Evolutionary conservation across 345 rosid genomes (phyloP).

Genomic region (Eucalyptus dawsonii): DNA sequence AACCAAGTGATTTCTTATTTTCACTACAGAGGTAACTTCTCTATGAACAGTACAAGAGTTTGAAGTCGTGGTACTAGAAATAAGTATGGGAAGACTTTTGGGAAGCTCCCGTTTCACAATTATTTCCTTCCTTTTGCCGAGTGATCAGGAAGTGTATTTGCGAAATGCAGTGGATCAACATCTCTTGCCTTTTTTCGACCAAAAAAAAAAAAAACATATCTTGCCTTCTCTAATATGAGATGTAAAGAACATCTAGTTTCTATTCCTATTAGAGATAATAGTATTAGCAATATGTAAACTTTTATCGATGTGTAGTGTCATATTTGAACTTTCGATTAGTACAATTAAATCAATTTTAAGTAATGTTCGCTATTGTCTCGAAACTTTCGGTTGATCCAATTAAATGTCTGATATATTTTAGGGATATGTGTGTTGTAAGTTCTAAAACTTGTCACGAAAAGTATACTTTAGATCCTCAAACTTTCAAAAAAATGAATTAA

Average conservation of each 20-base stretch:
- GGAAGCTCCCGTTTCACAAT: background rate
- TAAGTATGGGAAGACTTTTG: background rate
- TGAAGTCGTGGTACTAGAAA: background rate
- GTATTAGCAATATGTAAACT: background rate
- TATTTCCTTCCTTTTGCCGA: background rate
- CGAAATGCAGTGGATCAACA: background rate
- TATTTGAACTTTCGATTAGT: fast-evolving
- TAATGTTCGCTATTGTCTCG: fast-evolving
- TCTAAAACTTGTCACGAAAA: no score
- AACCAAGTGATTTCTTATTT: background rate
- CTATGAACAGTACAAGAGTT: background rate
- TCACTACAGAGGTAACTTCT: background rate
- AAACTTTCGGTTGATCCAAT: no score
- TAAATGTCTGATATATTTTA: no score
- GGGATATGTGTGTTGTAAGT: no score
- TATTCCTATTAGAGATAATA: background rate
- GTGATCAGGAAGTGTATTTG: background rate
- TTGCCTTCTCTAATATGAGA: background rate
- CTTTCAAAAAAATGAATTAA: fast-evolving
- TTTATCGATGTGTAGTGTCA: no score
- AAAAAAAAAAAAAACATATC: no score
- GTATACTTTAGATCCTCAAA: no score
- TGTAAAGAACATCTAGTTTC: background rate
- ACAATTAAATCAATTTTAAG: no score
- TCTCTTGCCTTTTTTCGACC: background rate